Percentiles rank a stretch among this genome's conserved stretches.
phyloP scores from a whole-genome alignment of 306 rosid genomes.

The Vigna angularis region DNA sequence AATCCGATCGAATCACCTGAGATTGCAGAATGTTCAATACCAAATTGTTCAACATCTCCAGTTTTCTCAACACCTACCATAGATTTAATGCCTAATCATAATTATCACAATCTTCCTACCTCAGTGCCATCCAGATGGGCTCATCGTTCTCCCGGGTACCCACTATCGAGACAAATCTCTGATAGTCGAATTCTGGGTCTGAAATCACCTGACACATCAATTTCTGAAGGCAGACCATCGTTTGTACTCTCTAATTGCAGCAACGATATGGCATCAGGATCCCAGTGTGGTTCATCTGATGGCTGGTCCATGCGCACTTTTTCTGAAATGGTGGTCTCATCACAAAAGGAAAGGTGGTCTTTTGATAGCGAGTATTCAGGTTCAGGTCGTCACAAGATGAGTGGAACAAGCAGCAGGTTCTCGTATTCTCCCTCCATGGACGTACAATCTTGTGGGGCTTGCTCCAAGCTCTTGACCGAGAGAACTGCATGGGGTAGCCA shows the following conservation, averaged over 20 bases:
- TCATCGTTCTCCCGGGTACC: slow-evolving; percentile 78
- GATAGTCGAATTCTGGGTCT: slow-evolving; percentile 71
- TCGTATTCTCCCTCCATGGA: slow-evolving; percentile 74
- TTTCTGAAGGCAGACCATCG: slow-evolving; percentile 77
- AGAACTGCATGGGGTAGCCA: slow-evolving; percentile 72
- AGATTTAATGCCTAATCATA: slow-evolving; percentile 49
- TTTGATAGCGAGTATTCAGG: slow-evolving; percentile 79
- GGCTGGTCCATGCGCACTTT: slow-evolving; percentile 93
- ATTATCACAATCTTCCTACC: slow-evolving; percentile 53
- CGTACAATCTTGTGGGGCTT: slow-evolving; percentile 67
- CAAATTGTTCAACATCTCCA: slow-evolving; percentile 60
- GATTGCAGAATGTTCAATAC: slow-evolving; percentile 56
- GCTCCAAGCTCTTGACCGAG: slow-evolving; percentile 71
- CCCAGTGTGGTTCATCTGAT: slow-evolving; percentile 85
- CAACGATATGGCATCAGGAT: slow-evolving; percentile 71
- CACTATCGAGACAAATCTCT: slow-evolving; percentile 72
- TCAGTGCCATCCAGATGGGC: slow-evolving; percentile 72
- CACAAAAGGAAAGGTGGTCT: slow-evolving; percentile 87
- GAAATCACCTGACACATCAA: slow-evolving; percentile 77
- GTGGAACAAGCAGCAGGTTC: slow-evolving; percentile 74
- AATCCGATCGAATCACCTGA: slow-evolving; percentile 60
- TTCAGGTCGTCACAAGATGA: slow-evolving; percentile 61
- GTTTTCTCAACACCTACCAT: slow-evolving; percentile 56
- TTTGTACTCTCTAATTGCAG: slow-evolving; percentile 77
- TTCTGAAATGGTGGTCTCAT: slow-evolving; percentile 86